Evolutionary conservation across 805 yeast genomes (phyloP), one percentile per base, ranked within the genome.

Genomic region (Cyberlindnera sargentensis): DNA sequence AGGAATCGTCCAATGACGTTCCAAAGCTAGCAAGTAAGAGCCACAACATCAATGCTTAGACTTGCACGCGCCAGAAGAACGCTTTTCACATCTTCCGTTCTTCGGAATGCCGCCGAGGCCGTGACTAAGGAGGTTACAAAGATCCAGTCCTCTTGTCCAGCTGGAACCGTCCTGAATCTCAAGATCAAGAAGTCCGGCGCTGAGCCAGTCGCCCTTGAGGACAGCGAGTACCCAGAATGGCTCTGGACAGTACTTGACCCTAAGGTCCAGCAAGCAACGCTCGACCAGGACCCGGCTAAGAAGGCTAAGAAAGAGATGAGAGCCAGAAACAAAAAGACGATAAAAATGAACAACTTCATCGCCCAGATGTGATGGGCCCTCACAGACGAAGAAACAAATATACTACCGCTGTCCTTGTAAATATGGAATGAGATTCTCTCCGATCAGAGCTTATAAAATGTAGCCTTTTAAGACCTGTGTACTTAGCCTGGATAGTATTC

Each of bases 161-260:
- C 85, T 41, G 89, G 98, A 47, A 83, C 93, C 0, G 70, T 74
- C 8, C 67, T 85, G 47, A 82, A 82, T 50, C 66, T 89, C 56
- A 84, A 84, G 54, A 73, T 91, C 36, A 76, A 76, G 58, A 89
- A 88, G 58, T 71, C 73, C 32, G 95, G 91, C n/a, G 78, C 82
- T 47, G 96, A 89, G 53, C 88, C 95, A 7, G 80, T 87, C 5
- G 98, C 98, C 2, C 64, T 84, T 43, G 87, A 83, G 48, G 98
- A 93, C 61, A 70, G 70, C 33, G 95, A 90, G 56, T 91, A 91
- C 60, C 99, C 99, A 5, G 85, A 75, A 37, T 91, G 99, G 99
- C 72, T 91, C 42, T 93, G 98, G 98, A 77, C 74, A 5, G 70
- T 86, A 39, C 73, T 89, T 30, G 95, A 90, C 62, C 68, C 75